A percentile compares a stretch with the other conserved stretches of the same genome.
Evolutionary conservation across 1,139 yeast genomes (phyloP).

Genomic region (Petasospora fabianii): DNA sequence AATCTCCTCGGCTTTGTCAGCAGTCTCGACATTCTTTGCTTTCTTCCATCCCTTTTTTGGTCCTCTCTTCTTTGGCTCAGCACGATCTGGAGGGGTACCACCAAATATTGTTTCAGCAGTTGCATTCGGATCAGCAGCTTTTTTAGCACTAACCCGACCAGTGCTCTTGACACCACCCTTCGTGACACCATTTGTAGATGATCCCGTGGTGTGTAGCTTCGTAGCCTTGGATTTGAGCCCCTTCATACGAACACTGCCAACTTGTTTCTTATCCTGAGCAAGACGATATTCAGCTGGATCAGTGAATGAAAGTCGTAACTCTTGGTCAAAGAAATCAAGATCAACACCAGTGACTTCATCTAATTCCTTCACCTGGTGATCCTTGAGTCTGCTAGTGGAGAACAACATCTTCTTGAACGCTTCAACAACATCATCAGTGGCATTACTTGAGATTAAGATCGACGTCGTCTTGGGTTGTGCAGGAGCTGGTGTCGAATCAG

Average conservation of each 20-base stretch:
- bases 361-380: conserved; percentile 2
- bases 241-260: too few relatives aligned
- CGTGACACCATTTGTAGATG: conserved; percentile 1
- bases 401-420: conserved; percentile 5
- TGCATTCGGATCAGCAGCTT: conserved; percentile 10
- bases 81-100: conserved; percentile 5
- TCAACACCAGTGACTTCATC: conserved; percentile 20
- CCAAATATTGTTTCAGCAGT: conserved; percentile 9
- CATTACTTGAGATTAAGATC: conserved; percentile 17
- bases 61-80: conserved; percentile 6
- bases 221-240: too few relatives aligned
- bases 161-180: conserved; percentile 5
- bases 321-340: conserved; percentile 25
- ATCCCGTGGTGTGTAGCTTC: too few relatives aligned
- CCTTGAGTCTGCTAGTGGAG: conserved; percentile 4
- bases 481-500: neutral
- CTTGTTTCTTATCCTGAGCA: neutral
- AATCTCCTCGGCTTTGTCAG: neutral
- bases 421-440: conserved; percentile 11
- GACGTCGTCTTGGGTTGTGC: conserved; percentile 3
- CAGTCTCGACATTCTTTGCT: conserved; percentile 1
- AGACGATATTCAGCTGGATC: neutral
- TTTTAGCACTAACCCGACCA: conserved; percentile 3
- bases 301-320: conserved; percentile 19
- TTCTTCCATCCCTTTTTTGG: neutral